Percentiles rank a stretch among this genome's conserved stretches.
Conservation (phyloP, 148 eudicot species). For the Nepenthes mirabilis region DNA sequence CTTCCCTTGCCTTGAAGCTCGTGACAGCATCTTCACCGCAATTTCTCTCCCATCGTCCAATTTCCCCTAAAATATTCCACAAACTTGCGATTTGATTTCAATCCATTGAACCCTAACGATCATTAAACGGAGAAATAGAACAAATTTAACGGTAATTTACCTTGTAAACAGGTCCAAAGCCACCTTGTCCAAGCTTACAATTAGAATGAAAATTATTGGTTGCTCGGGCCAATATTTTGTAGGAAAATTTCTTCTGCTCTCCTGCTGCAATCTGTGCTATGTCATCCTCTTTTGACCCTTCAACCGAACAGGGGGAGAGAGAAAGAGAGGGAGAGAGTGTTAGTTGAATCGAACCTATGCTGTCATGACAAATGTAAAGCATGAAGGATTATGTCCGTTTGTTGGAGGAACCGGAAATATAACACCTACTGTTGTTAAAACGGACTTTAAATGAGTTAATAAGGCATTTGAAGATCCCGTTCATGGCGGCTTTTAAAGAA, state of each 20-base stretch:
- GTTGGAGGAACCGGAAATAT: no score
- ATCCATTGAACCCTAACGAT: background rate
- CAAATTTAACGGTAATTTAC: constrained; percentile 15
- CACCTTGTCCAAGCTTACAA: constrained; percentile 88
- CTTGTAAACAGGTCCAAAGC: constrained; percentile 92
- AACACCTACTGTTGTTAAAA: no score
- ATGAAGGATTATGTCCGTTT: no score
- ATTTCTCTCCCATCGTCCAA: constrained; percentile 76
- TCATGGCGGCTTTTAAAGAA: no score
- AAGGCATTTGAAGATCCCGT: no score
- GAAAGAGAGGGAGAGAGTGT: no score
- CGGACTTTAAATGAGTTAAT: no score
- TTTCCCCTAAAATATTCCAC: constrained; percentile 42
- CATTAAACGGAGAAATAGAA: background rate
- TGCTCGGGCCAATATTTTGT: constrained; percentile 47
- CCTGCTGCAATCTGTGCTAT: constrained; percentile 63
- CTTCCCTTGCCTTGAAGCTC: constrained; percentile 62
- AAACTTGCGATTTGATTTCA: constrained; percentile 2
- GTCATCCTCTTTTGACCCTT: constrained; percentile 23
- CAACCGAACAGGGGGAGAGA: no score
- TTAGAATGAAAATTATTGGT: constrained; percentile 58
- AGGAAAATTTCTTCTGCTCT: constrained; percentile 58
- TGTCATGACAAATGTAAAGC: no score
- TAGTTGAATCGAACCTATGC: no score
- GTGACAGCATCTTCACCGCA: constrained; percentile 82